Base-by-base conservation (phyloP, 1,284 basidiomycete genomes). In the Boletus semigastroideus region DNA sequence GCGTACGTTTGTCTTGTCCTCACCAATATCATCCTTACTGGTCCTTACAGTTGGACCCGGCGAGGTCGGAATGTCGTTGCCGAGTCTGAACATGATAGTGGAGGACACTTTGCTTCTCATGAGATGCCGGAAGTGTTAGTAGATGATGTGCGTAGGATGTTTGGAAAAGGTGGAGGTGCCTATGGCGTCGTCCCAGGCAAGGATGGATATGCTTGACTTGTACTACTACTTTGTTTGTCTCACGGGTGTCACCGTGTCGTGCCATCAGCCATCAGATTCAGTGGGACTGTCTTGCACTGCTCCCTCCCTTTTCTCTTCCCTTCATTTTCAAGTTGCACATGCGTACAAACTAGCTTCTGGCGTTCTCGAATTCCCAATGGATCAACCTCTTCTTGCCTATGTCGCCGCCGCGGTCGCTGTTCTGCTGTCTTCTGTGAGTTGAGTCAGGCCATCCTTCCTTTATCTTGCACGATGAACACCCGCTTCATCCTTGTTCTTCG, bases 401-500 rank as follows among this genome's bases (percentile, higher is more conserved):
- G 49, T 48, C 30, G 54, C 16, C 42, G 57, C 67, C 16, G 54
- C 49, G 22, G 14, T 60, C 30, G 60, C 59, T 45, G 13, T 60
- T 40, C 48, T 58, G 7, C 43, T 70, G 46, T 64, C 67, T 30
- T 55, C 57, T n/a, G 66, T 67, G 57, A 70, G 65, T 70, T 67
- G 57, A 70, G 65, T 70, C 27, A n/a, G 37, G 34, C 19, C 20
- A n/a, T 48, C 31, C n/a, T 31, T 30, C 19, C 17, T 44, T 43
- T 33, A 1, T 5, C 22, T 17, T 10, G 25, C 38, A 30, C 33
- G 87, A 90, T 89, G 87, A 88, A 61, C 68, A 68, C 77, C 75
- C 74, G 52, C 70, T 80, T 88, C 88, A 91, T 91, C 87, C 88
- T 91, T 91, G 87, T 91, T 90, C 87, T 90, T 86, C 75, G 87